Conservation (phyloP, 2,329 filamentous ascomycete genomes). For the Microcyclospora pomicola region DNA sequence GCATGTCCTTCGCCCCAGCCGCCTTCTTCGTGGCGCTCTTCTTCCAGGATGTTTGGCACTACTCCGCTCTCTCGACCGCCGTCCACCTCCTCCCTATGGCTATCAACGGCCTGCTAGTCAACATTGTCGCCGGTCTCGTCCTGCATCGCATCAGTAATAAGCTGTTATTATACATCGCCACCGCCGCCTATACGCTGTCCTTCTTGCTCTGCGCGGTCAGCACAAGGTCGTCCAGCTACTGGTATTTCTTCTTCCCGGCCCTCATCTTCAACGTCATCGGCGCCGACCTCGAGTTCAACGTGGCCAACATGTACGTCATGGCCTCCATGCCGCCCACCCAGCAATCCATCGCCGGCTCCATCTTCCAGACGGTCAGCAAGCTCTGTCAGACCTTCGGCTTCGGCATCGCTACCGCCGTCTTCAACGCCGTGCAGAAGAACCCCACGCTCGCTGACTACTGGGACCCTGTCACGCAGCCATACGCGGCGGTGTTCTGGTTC, state of each 20-base stretch:
- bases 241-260: conserved; percentile 51
- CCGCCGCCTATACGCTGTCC: conserved; percentile 29
- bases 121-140: conserved; percentile 47
- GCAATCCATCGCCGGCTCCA: conserved; percentile 52
- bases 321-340: conserved; percentile 48
- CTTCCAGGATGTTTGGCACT: conserved; percentile 43
- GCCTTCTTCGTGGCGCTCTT: conserved; percentile 43
- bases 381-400: conserved; percentile 46
- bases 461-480: conserved; percentile 34
- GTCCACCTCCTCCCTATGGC: conserved; percentile 53
- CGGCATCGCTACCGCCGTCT: conserved; percentile 49
- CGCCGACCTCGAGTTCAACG: conserved; percentile 57
- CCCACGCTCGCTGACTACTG: conserved; percentile 27
- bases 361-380: conserved; percentile 53
- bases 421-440: conserved; percentile 30
- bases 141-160: conserved; percentile 53
- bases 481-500: conserved; percentile 39
- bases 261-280: conserved; percentile 46
- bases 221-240: conserved; percentile 42
- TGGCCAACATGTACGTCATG: conserved; percentile 61
- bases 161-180: conserved; percentile 42
- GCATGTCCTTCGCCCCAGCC: conserved; percentile 41
- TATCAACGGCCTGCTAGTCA: conserved; percentile 48
- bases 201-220: conserved; percentile 47
- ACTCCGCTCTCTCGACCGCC: conserved; percentile 45